Conservation (phyloP, 1,284 basidiomycete genomes). For the Boletus smithii region DNA sequence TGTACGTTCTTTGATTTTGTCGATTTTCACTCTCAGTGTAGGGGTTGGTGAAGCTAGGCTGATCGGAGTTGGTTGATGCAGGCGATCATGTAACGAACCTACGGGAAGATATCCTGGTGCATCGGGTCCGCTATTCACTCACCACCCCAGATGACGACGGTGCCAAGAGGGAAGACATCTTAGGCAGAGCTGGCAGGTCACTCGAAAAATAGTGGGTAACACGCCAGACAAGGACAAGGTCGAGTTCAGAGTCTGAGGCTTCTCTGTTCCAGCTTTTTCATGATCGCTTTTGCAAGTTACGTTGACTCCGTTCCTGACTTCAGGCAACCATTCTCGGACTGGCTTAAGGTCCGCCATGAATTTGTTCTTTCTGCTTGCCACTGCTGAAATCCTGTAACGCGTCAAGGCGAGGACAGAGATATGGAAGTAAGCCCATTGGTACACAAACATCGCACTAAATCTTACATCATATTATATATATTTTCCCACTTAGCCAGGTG, state of each 20-base stretch:
- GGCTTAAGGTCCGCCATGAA: conserved; percentile 68
- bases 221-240: neutral
- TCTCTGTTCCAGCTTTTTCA: conserved; percentile 71
- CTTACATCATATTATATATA: neutral
- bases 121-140: conserved; percentile 83
- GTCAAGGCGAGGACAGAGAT: conserved; percentile 81
- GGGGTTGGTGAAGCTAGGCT: conserved; percentile 3
- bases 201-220: conserved; percentile 75
- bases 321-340: conserved; percentile 76
- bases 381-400: neutral
- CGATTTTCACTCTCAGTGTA: neutral
- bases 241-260: conserved; percentile 5
- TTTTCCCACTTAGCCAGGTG: conserved; percentile 61
- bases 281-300: conserved; percentile 92
- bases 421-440: conserved; percentile 69
- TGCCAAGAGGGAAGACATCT: conserved; percentile 48
- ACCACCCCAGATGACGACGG: conserved; percentile 70
- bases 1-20: conserved; percentile 51
- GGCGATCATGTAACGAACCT: conserved; percentile 88
- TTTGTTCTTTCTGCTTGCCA: neutral
- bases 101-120: conserved; percentile 81
- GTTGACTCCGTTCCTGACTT: conserved; percentile 73
- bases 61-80: conserved; percentile 27
- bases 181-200: conserved; percentile 65
- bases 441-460: conserved; percentile 1